Evolutionary conservation across 192 early-diverging fungal species (phyloP).

Genomic region (Coemansia sp.): DNA sequence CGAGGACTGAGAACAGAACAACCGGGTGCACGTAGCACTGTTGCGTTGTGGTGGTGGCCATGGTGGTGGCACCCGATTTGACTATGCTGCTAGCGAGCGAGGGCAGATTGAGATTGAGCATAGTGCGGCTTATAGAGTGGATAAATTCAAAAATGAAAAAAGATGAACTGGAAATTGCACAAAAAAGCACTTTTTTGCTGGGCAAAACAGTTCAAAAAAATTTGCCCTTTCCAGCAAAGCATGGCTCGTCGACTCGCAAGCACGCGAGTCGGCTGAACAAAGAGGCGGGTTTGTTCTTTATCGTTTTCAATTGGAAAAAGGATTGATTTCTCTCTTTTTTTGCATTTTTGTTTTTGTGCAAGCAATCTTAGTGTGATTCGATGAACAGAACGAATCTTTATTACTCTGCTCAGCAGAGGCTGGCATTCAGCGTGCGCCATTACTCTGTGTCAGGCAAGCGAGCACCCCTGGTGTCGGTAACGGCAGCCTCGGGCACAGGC

Average conservation of each 20-base stretch:
- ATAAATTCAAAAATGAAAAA: not conserved
- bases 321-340: not conserved
- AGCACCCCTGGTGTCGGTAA: not conserved
- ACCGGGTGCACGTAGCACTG: slow-evolving; percentile 65
- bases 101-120: slow-evolving; percentile 54
- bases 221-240: no score
- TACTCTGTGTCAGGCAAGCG: slow-evolving; percentile 46
- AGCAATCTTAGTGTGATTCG: not conserved
- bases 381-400: not conserved
- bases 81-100: slow-evolving; percentile 30
- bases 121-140: not conserved
- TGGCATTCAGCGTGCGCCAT: slow-evolving; percentile 6
- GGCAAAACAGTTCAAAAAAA: no score
- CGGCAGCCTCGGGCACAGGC: slow-evolving; percentile 1
- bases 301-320: no score
- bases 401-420: not conserved
- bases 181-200: no score
- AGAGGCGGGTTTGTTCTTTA: no score
- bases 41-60: slow-evolving; percentile 34
- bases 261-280: no score
- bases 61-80: slow-evolving; percentile 28
- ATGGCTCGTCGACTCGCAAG: no score
- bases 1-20: slow-evolving; percentile 88
- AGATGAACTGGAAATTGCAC: not conserved
- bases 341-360: not conserved